phyloP scores from a whole-genome alignment of 2,329 filamentous ascomycete species.

The Aaosphaeria arxii region DNA sequence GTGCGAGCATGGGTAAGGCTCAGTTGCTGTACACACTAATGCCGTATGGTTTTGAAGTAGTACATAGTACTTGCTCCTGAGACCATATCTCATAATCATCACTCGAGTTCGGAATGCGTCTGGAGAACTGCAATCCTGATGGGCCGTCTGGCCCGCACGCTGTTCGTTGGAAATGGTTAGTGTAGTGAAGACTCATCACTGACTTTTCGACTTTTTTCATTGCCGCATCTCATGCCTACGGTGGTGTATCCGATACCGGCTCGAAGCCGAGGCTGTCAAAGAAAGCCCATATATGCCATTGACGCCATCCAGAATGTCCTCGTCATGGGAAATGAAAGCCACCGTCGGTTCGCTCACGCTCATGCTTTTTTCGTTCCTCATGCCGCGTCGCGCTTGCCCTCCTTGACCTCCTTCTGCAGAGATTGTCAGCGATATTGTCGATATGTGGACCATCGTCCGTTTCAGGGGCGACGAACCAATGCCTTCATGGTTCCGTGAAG shows the following conservation, averaged over 20 bases:
- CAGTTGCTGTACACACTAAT: slow-evolving; percentile 72
- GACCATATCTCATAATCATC: too few relatives aligned
- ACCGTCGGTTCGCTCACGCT: slow-evolving; percentile 27
- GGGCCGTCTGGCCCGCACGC: too few relatives aligned
- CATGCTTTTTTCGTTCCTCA: slow-evolving; percentile 50
- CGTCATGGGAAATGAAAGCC: slow-evolving; percentile 32
- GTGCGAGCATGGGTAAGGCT: slow-evolving; percentile 54
- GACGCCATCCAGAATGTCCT: slow-evolving; percentile 41
- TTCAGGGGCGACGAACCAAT: slow-evolving; percentile 65
- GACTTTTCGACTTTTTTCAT: slow-evolving; percentile 37
- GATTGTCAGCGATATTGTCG: slow-evolving; percentile 19
- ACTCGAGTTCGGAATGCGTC: too few relatives aligned
- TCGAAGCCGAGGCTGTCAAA: slow-evolving; percentile 27
- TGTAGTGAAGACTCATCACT: not conserved
- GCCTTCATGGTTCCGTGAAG: slow-evolving; percentile 98
- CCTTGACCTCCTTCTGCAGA: slow-evolving; percentile 89
- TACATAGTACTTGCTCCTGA: too few relatives aligned
- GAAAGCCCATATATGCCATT: slow-evolving; percentile 39
- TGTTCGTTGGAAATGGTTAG: too few relatives aligned
- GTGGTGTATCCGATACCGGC: slow-evolving; percentile 31
- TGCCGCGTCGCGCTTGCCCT: slow-evolving; percentile 88
- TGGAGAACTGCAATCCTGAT: too few relatives aligned
- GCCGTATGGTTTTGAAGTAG: slow-evolving; percentile 39
- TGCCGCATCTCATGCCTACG: slow-evolving; percentile 35
- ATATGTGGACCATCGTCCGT: not conserved